Percentiles rank a stretch among this genome's conserved stretches.
Conservation (phyloP, 345 rosid genomes). For the Trapa incisa region DNA sequence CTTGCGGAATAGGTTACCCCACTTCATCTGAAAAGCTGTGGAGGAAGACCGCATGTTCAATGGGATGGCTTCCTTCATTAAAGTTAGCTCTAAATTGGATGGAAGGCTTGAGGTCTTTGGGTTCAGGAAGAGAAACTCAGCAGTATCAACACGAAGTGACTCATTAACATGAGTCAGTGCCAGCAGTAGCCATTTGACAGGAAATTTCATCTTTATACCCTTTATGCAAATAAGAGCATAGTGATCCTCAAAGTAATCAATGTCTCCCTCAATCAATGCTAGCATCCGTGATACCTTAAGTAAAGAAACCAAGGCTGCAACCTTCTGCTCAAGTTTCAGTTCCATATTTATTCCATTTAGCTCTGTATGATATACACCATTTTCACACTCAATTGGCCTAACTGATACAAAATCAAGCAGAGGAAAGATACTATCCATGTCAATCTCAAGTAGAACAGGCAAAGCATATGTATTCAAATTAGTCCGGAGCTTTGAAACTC, state of each 20-base stretch:
- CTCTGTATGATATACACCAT: slow-evolving; percentile 25
- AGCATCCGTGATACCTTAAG: slow-evolving; percentile 84
- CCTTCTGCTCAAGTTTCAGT: slow-evolving; percentile 58
- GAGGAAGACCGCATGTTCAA: slow-evolving; percentile 95
- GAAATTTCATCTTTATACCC: slow-evolving; percentile 58
- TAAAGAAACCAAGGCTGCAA: slow-evolving; percentile 67
- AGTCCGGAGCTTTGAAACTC: slow-evolving; percentile 80
- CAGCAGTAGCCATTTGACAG: slow-evolving; percentile 67
- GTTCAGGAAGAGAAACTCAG: slow-evolving; percentile 84
- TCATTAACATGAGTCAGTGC: slow-evolving; percentile 88
- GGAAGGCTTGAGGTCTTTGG: slow-evolving; percentile 87
- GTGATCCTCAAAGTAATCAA: slow-evolving; percentile 35
- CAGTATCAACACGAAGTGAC: slow-evolving; percentile 87
- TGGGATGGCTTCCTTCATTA: slow-evolving; percentile 72
- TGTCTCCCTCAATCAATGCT: slow-evolving; percentile 86
- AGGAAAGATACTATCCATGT: slow-evolving; percentile 77
- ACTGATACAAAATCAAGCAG: slow-evolving; percentile 65
- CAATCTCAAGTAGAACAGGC: slow-evolving; percentile 70
- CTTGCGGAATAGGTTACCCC: slow-evolving; percentile 87
- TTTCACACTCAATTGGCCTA: slow-evolving; percentile 34
- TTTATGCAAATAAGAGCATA: slow-evolving; percentile 55
- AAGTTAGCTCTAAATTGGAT: slow-evolving; percentile 65
- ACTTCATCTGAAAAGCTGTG: slow-evolving; percentile 94
- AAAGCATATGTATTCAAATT: slow-evolving; percentile 82
- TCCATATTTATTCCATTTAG: slow-evolving; percentile 23